These are phyloP conservation scores for Verticillium albo-atrum DNA, from an alignment of 2,329 filamentous ascomycete genomes.

Conservation along the genomic window DNA sequence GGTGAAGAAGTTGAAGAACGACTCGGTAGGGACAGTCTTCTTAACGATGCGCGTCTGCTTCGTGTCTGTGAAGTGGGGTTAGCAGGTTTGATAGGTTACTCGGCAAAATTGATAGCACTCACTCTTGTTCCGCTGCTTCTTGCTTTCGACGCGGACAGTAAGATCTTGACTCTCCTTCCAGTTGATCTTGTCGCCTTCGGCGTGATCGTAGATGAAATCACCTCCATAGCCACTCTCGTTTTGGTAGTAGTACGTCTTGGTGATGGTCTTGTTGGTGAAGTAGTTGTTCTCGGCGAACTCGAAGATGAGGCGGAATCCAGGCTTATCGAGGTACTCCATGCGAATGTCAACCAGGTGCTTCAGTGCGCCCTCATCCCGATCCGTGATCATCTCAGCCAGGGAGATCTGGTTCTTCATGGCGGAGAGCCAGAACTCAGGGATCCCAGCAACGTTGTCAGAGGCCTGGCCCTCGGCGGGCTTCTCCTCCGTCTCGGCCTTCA, in stretches of 20 bases:
- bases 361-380: slow-evolving; percentile 90
- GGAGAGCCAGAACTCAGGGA: slow-evolving; percentile 98
- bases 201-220: slow-evolving; percentile 99
- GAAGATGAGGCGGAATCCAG: slow-evolving; percentile 97
- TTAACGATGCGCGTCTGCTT: slow-evolving; percentile 99
- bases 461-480: slow-evolving; percentile 44
- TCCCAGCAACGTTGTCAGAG: slow-evolving; percentile 61
- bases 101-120: slow-evolving; percentile 24
- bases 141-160: slow-evolving; percentile 92
- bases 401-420: slow-evolving; percentile 99
- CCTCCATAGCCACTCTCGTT: slow-evolving; percentile 98
- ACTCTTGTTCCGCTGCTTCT: slow-evolving; percentile 99
- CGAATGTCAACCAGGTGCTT: slow-evolving; percentile 88
- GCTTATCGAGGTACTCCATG: slow-evolving; percentile 99
- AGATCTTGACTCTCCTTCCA: slow-evolving; percentile 94
- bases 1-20: slow-evolving; percentile 99
- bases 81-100: neutral
- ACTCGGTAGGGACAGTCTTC: slow-evolving; percentile 97
- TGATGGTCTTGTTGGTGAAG: slow-evolving; percentile 95
- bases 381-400: slow-evolving; percentile 97
- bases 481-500: slow-evolving; percentile 52
- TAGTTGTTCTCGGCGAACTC: slow-evolving; percentile 93
- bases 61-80: slow-evolving; percentile 61
- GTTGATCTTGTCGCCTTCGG: slow-evolving; percentile 95
- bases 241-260: slow-evolving; percentile 99